Base-by-base conservation (phyloP, 768 basidiomycete genomes). In the Roridomyces roridus region DNA sequence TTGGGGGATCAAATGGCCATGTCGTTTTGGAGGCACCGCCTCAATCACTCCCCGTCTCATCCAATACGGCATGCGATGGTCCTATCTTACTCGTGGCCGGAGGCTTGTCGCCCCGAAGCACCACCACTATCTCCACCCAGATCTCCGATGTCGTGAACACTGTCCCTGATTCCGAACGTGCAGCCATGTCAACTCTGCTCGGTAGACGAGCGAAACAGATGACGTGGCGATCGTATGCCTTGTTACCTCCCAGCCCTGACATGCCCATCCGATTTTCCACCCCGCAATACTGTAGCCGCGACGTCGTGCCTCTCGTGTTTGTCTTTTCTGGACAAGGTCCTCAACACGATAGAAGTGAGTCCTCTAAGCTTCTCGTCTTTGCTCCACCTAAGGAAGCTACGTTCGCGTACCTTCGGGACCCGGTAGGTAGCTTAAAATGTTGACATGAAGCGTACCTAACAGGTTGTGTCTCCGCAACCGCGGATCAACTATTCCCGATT, bases 301-400 rank as follows among this genome's bases (percentile, higher is more conserved):
- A 56, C 6, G 50, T 57, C 5, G 67, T 69, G 17, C 66, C 74
- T 0, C 46, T 82, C 26, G 74, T 74, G 6, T 80, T 73, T 47
- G 67, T 75, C 10, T 75, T 77, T 63, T 69, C 71, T 8, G 77
- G 77, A 6, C 77, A 78, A 55, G 77, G 77, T 7, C 71, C 74
- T 6, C 77, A 78, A 48, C 72, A 78, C 48, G 57, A 70, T 35
- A 18, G 68, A n/a, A 76, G 76, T 77, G 53, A 51, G 75, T 71
- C 6, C 9, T 8, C 28, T 41, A n/a, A n/a, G n/a, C 15, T 37
- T 40, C 6, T 40, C 44, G 29, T 6, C 43, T 5, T 1, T 3
- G 25, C n/a, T n/a, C n/a, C n/a, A n/a, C n/a, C n/a, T n/a, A n/a
- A n/a, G n/a, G n/a, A n/a, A n/a, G n/a, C n/a, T n/a, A n/a, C n/a